Conservation (phyloP, 2,329 filamentous ascomycete genomes). For the Ilyonectria robusta region DNA sequence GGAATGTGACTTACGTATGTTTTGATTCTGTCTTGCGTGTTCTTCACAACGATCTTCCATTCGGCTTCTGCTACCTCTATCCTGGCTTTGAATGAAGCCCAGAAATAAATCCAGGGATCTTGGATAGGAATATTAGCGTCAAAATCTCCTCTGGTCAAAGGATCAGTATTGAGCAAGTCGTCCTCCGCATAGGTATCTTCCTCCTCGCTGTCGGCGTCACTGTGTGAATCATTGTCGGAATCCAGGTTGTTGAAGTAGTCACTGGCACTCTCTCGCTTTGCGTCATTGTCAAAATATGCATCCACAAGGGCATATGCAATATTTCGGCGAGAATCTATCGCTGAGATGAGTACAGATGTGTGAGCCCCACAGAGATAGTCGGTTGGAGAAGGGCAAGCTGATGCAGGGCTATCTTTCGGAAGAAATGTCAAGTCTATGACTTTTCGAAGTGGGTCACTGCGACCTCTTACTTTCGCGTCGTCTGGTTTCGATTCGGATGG, state of each 20-base stretch:
- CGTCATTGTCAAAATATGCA: not conserved
- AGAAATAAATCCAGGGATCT: not conserved
- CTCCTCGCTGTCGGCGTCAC: not conserved
- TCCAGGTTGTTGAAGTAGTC: not conserved
- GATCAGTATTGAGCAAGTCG: not conserved
- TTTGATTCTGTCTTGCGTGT: not conserved
- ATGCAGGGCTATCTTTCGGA: not conserved
- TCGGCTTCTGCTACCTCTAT: not conserved
- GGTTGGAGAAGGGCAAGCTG: accelerated
- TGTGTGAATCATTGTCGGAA: not conserved
- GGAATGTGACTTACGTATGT: not conserved
- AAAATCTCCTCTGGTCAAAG: not conserved
- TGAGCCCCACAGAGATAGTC: conserved; percentile 24
- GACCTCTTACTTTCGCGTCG: not conserved
- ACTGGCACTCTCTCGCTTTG: not conserved
- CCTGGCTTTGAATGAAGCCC: not conserved
- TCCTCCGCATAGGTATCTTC: not conserved
- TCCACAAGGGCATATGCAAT: conserved; percentile 12
- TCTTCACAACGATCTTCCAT: not conserved
- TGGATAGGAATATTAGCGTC: not conserved
- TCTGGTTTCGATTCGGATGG: not conserved
- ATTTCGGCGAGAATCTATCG: accelerated
- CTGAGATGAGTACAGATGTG: not conserved
- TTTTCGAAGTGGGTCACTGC: not conserved
- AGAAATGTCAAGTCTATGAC: not conserved